A percentile compares a stretch with the other conserved stretches of the same genome.
These are phyloP conservation scores for Pneumocystis carinii DNA, from an alignment of 1,139 yeast species.

Conservation along the genomic window DNA sequence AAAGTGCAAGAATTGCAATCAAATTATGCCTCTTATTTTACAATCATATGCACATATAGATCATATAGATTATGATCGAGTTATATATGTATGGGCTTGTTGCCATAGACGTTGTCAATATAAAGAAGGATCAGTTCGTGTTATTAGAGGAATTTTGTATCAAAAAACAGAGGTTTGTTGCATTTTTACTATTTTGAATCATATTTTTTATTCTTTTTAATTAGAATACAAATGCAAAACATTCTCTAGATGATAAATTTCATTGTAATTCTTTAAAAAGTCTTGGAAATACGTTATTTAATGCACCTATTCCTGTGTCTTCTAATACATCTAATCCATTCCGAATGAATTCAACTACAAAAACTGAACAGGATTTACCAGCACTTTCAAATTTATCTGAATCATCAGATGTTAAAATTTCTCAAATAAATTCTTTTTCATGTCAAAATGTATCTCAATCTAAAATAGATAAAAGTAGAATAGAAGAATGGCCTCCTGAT, in stretches of 20 bases:
- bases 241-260: not conserved
- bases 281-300: conserved; percentile 1
- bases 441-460: not conserved
- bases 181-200: conserved; percentile 2
- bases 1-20: conserved; percentile 48
- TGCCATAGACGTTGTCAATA: conserved; percentile 46
- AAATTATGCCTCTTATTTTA: conserved; percentile 47
- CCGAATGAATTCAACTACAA: not conserved
- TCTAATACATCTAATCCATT: not conserved
- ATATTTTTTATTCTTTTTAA: conserved; percentile 2
- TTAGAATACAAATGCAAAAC: not conserved
- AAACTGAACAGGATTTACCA: too few species aligned
- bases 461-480: not conserved
- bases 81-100: conserved; percentile 68
- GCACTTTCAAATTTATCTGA: not conserved
- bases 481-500: conserved; percentile 1
- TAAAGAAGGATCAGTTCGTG: conserved; percentile 34
- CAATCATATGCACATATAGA: conserved; percentile 62
- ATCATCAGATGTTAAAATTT: not conserved
- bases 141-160: conserved; percentile 56
- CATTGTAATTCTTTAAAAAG: not conserved
- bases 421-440: not conserved
- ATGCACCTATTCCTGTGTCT: not conserved
- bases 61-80: conserved; percentile 60
- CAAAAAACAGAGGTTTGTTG: conserved; percentile 34